Base-by-base conservation (phyloP, 2,329 filamentous ascomycete genomes). In the Aspergillus fumigatiaffinis region DNA sequence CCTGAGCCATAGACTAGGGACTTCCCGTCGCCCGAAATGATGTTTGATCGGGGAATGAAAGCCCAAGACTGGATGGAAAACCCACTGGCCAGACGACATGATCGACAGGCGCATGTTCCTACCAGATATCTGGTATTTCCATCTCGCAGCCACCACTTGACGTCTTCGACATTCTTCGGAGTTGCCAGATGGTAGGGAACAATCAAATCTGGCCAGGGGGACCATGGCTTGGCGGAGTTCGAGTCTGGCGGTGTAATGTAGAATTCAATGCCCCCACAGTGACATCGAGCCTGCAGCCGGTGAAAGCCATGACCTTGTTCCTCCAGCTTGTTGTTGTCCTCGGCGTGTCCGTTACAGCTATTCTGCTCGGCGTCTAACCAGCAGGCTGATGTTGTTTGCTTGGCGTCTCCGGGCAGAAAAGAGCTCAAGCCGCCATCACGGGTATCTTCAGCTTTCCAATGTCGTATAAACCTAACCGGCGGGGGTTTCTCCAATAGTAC, bases 41-140 rank as follows among this genome's bases (percentile, higher is more conserved):
- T 84, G 63, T 87, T 85, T 1, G 73, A 69, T n/a, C 78, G 76
- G 0, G 85, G 85, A 0, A 89, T 73, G 65, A 89, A 90, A 0
- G 84, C 79, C 87, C 87, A 90, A 0, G 81, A 75, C 63, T 87
- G 82, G 50, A 89, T 80, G 55, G 88, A 84, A 61, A 84, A 86
- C 3, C 87, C 86, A 1, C 82, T 80, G 0, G 74, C 71, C 3
- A 85, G 74, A 5, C 87, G 83, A 67, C 87, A 91, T 2, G 84
- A 83, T 4, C 73, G 77, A 69, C 87, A 90, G 1, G 80, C 77
- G 64, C 87, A 89, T 7, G 82, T 79, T 1, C 84, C 84, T 2
- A 84, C 82, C 1, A 86, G 73, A 67, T 85, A 89, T 58, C 78
- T 83, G 5, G 72, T 79, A 9, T 75, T 57, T 6, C 56, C 62